Evolutionary conservation across 495 filamentous ascomycete species (phyloP), one percentile per base, ranked within the genome.

Genomic region (Talaromyces thailandensis): DNA sequence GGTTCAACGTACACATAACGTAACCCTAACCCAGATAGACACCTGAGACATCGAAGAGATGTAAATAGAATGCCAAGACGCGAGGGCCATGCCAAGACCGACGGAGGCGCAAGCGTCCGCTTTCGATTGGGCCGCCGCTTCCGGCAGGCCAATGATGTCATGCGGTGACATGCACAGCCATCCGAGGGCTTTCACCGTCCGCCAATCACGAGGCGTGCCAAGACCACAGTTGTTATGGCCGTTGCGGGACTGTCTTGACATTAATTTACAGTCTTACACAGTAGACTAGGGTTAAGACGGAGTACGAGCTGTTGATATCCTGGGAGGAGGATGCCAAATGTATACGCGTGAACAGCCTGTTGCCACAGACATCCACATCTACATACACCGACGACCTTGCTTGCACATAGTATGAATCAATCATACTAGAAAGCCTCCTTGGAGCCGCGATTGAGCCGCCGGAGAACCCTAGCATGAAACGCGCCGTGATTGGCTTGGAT

Each of bases 81-180:
- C 45, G 9, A 12, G 4, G 14, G 9, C n/a, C 1, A 3, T 23
- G 52, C 52, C 52, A 55, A 55, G 52, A 55, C 50, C 18, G 21
- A 12, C 43, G 43, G 43, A 16, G 43, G 16, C 24, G 14, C 51
- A 23, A 35, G 12, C 29, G 26, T 25, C 55, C 55, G 55, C 29
- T 31, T 21, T 16, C 55, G 28, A 57, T 57, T 57, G 55, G 55
- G 14, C 55, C 12, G 55, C 28, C 28, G 55, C 26, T 31, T 57
- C 55, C 29, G 55, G 26, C 55, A 57, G 55, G 14, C 55, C 29
- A 35, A 57, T 57, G 55, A 57, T 57, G 55, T 57, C 55, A 57
- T 57, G 55, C 28, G 29, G 5, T 35, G 26, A 35, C 55, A 57
- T 57, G 55, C 29, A 35, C 55, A 23, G 55, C 55, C 55, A 18